Evolutionary conservation across 139 green algal genomes (phyloP).

Genomic region (Coelastrella sp.): DNA sequence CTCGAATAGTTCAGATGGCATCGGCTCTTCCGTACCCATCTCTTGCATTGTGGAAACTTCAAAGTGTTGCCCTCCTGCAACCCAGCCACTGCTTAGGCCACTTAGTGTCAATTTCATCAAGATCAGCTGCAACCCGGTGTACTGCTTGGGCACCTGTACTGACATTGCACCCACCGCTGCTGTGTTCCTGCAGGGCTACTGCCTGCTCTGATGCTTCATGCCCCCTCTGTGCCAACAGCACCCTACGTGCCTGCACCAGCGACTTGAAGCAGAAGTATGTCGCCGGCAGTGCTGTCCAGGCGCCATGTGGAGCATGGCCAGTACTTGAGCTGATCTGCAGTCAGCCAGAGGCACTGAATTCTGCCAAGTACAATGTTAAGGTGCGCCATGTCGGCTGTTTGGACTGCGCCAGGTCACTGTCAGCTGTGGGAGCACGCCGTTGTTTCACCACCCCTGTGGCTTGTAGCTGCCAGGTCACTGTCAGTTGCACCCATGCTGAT

Average conservation of each 20-base stretch:
- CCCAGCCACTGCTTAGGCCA: too few relatives aligned
- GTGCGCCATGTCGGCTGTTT: background rate
- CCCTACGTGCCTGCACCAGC: background rate
- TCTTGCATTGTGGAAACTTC: too few relatives aligned
- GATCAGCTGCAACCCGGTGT: background rate
- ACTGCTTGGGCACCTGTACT: background rate
- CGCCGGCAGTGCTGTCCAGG: background rate
- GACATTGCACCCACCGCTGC: background rate
- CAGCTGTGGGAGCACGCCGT: too few relatives aligned
- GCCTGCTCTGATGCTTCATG: background rate
- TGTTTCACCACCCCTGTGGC: too few relatives aligned
- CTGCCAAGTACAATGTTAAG: background rate
- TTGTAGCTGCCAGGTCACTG: too few relatives aligned
- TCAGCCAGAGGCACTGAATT: background rate
- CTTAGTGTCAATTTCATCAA: too few relatives aligned
- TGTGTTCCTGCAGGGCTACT: background rate
- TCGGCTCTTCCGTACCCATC: too few relatives aligned
- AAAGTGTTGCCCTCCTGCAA: too few relatives aligned
- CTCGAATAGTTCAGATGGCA: too few relatives aligned
- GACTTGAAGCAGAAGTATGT: background rate
- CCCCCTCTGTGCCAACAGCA: background rate
- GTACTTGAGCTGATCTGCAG: background rate
- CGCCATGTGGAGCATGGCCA: background rate
- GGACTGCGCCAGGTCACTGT: background rate
- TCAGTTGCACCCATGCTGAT: too few relatives aligned